Evolutionary conservation across 2,329 filamentous ascomycete genomes (phyloP), one percentile per base, ranked within the genome.

Genomic region (Parastagonospora avenae): DNA sequence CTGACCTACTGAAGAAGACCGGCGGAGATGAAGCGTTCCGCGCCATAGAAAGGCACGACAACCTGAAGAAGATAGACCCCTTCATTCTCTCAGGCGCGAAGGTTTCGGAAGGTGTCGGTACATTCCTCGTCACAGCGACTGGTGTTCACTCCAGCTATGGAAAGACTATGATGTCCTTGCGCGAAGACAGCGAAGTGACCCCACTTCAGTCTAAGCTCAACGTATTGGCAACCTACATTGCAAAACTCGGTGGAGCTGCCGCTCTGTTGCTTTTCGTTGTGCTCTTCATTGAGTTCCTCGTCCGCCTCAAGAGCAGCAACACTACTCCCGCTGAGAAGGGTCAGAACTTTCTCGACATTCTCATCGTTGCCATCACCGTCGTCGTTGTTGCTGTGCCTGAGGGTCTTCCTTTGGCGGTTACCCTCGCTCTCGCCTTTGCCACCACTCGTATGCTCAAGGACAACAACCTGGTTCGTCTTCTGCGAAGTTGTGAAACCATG

Each of bases 71-170:
- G 64, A 76, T 88, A 54, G 90, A 92, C 61, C 90, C 90, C 0
- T 93, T 93, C 71, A 91, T 97, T 63, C 90, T 96, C 60, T 96
- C 92, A 28, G 92, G 90, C 39, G 87, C 87, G 2, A 91, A 91
- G 60, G 85, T 93, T 9, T 85, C 85, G 0, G 88, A 91, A 63
- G 90, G 90, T 47, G 81, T 91, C 7, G 90, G 90, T 8, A 85
- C 83, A 4, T 92, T 91, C 71, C 71, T 93, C 47, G 89, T 92
- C 47, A 91, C 88, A 1, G 84, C 89, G 4, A 85, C 87, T 14
- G 90, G 90, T 56, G 80, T 88, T 31, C 82, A 92, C 70, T 90
- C 89, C 0, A 88, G 84, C 29, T 86, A 90, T 63, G 90, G 90
- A 48, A 89, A 90, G 64, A 91, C 86, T 2, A 82, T 92, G 76